These are phyloP conservation scores for Sphagnum tenellum DNA, from an alignment of 225 moss, liverwort and hornwort genomes.

Conservation along the genomic window DNA sequence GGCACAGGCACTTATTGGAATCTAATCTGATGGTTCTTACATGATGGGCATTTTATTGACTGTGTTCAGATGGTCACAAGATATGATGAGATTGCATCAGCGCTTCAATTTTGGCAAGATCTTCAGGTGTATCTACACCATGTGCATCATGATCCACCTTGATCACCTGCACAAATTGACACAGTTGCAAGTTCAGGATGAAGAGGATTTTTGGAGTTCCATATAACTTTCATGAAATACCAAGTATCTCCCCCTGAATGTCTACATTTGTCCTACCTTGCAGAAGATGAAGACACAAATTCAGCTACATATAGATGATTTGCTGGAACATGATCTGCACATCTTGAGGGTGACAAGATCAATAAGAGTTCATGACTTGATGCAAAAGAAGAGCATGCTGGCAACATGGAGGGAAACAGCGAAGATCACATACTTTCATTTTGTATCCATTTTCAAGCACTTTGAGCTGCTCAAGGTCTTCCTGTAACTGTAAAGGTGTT, in stretches of 20 bases:
- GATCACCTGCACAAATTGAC: slow-evolving; percentile 48
- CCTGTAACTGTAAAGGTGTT: slow-evolving; percentile 78
- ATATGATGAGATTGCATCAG: slow-evolving; percentile 53
- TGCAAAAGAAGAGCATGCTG: neutral
- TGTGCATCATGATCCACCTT: slow-evolving; percentile 92
- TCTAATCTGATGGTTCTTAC: too few species aligned
- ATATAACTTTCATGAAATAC: neutral
- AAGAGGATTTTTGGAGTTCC: too few species aligned
- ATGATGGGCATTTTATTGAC: too few species aligned
- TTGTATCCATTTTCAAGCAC: slow-evolving; percentile 88
- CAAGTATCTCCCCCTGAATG: too few species aligned
- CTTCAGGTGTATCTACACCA: slow-evolving; percentile 79
- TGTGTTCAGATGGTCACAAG: too few species aligned
- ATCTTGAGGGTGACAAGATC: neutral
- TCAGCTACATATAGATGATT: too few species aligned
- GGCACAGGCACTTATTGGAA: too few species aligned
- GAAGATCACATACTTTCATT: slow-evolving; percentile 49
- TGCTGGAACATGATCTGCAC: too few species aligned
- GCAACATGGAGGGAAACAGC: neutral
- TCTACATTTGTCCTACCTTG: too few species aligned
- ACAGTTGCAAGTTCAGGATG: too few species aligned
- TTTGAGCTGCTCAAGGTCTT: slow-evolving; percentile 97
- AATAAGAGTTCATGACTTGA: neutral
- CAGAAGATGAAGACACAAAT: too few species aligned
- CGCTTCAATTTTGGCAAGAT: slow-evolving; percentile 68